A percentile compares a stretch with the other conserved stretches of the same genome.
Conservation (phyloP, 73 alveolate species). For the Tetrahymena thermophila region DNA sequence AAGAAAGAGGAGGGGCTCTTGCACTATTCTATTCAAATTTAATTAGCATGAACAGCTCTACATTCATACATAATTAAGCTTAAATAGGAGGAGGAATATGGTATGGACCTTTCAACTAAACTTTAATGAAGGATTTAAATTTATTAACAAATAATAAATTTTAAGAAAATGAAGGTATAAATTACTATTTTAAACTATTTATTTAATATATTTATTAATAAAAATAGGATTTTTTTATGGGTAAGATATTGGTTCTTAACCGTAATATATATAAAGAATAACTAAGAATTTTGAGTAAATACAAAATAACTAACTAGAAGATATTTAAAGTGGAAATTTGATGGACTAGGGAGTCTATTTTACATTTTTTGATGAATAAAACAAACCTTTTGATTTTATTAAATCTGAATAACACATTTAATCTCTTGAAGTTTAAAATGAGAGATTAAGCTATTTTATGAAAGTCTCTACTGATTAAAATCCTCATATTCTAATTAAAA, state of each 20-base stretch:
- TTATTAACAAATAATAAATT: not conserved
- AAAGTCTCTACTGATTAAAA: not conserved
- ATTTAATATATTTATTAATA: not conserved
- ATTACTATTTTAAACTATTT: not conserved
- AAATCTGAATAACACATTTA: not conserved
- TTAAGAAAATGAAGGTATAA: not conserved
- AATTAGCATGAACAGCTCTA: not conserved
- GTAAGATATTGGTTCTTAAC: not conserved
- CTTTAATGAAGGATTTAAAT: not conserved
- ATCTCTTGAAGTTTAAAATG: not conserved
- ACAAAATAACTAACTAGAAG: not conserved
- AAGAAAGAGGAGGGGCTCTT: not conserved
- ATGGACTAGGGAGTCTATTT: not conserved
- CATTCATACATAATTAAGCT: not conserved
- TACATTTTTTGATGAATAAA: not conserved
- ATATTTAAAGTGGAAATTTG: not conserved
- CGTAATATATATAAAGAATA: not conserved
- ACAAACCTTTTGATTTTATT: not conserved
- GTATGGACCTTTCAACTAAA: not conserved
- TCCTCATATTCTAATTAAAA: not conserved
- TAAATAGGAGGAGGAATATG: not conserved
- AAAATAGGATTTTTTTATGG: not conserved
- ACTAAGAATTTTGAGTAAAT: not conserved
- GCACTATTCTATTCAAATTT: not conserved
- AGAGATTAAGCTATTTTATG: not conserved